phyloP scores from a whole-genome alignment of 768 basidiomycete genomes.

The Tremella mesenterica region DNA sequence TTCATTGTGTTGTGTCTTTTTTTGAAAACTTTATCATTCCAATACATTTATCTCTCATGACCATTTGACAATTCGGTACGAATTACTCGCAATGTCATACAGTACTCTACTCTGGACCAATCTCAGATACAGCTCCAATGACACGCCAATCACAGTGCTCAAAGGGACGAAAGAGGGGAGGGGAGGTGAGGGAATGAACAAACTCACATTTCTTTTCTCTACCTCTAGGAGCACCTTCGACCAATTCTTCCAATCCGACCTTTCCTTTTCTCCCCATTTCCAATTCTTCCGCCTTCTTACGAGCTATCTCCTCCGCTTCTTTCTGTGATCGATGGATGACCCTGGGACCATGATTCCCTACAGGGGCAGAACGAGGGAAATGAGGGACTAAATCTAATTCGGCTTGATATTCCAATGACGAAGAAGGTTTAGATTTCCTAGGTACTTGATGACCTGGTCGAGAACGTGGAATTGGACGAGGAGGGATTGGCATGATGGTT shows the following conservation, averaged over 20 bases:
- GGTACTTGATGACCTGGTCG: constrained; percentile 18
- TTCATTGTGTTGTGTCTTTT: too few relatives aligned
- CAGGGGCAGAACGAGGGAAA: constrained; percentile 2
- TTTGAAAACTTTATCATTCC: too few relatives aligned
- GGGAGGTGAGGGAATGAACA: too few relatives aligned
- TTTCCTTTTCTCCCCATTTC: constrained; percentile 5
- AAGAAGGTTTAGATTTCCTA: background rate
- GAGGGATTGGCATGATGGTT: constrained; percentile 32
- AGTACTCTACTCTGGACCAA: too few relatives aligned
- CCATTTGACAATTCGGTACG: too few relatives aligned
- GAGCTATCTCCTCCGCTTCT: background rate
- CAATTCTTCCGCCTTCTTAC: background rate
- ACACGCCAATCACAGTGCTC: too few relatives aligned
- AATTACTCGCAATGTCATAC: too few relatives aligned
- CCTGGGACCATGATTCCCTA: too few relatives aligned
- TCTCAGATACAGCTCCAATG: too few relatives aligned
- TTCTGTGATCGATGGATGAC: too few relatives aligned
- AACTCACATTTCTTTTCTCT: background rate
- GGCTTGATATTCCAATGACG: constrained; percentile 22
- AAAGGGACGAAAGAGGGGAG: too few relatives aligned
- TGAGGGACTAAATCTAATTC: constrained; percentile 19
- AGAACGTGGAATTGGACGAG: constrained; percentile 23
- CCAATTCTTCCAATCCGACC: constrained; percentile 26
- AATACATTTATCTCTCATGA: too few relatives aligned
- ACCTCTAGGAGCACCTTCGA: constrained; percentile 22